Base-by-base conservation (phyloP, 371 early-diverging fungal genomes). In the Rhizomucor pusillus region DNA sequence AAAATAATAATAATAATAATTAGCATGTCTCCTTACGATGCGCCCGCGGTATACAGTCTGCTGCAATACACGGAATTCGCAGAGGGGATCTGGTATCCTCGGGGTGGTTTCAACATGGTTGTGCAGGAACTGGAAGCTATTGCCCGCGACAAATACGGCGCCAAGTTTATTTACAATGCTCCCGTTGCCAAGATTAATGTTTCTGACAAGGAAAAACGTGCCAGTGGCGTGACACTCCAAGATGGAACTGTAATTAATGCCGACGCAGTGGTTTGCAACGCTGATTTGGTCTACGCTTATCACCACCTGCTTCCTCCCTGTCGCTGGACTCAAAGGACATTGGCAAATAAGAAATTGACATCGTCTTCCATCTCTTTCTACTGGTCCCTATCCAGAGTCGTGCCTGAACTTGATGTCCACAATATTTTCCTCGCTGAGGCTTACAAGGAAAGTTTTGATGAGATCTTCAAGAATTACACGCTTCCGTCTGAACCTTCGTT, bases 21-120 rank as follows among this genome's bases (percentile, higher is more conserved):
- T 70, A 84, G 86, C 13, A 84, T 84, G 84, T 78, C 77, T 11
- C 86, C 86, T 35, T 86, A 71, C 60, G 85, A 86, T 53, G 83
- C 85, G 13, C 84, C 86, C 4, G 86, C 77, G 13, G 81, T 82
- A 2, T 86, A 84, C 50, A 80, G 71, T 54, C 57, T 86, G 39
- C 56, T 86, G 18, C 77, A 77, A 41, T 86, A 80, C 56, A 80
- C 86, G 0, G 86, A 86, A 47, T 74, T 81, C 50, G 77, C 84
- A 11, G 85, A 83, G 60, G 83, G 82, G 43, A 80, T 86, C 40
- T 82, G 78, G 79, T 86, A 86, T 62, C 86, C 84, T 13, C 69
- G 67, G 5, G 86, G 86, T 34, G 86, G 86, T 1, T 86, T 84
- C 62, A 74, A 86, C 57, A 68, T 55, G 57, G 80, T 86, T 2